Evolutionary conservation across 306 rosid genomes (phyloP).

Genomic region (Hylodesmum podocarpum): DNA sequence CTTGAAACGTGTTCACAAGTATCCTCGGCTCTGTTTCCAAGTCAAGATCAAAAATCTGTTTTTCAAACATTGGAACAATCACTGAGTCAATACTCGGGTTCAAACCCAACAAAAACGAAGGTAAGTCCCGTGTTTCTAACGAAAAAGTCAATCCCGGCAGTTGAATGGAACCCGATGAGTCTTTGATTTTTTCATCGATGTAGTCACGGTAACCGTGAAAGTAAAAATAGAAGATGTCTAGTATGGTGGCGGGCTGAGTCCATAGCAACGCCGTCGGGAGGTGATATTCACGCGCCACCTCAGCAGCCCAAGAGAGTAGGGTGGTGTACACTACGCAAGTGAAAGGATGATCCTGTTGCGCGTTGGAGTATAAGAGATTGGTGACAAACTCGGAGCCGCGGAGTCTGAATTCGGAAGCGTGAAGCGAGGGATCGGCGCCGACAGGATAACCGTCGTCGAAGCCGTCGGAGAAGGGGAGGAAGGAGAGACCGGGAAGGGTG

Average conservation of each 20-base stretch:
- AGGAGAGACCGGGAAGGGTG: constrained; percentile 1
- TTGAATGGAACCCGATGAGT: not conserved
- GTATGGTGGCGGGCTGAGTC: constrained; percentile 40
- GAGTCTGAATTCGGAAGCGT: constrained; percentile 13
- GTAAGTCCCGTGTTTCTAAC: constrained; percentile 8
- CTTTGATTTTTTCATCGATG: not conserved
- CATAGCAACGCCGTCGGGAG: constrained; percentile 30
- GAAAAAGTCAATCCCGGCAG: constrained; percentile 30
- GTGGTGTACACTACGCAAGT: constrained; percentile 39
- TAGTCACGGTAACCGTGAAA: constrained; percentile 27
- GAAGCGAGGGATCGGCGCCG: not conserved
- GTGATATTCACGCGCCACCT: constrained; percentile 26
- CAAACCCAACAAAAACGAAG: not conserved
- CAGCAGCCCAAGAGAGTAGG: constrained; percentile 35
- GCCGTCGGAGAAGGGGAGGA: constrained; percentile 41
- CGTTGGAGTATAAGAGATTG: constrained; percentile 16
- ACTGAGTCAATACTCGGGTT: not conserved
- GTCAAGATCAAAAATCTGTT: constrained; percentile 29
- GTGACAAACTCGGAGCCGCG: constrained; percentile 32
- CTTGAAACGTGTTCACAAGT: constrained; percentile 48
- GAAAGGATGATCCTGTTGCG: constrained; percentile 33
- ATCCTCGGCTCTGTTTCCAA: constrained; percentile 13
- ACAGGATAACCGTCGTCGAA: constrained; percentile 22
- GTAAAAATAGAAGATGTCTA: constrained; percentile 36
- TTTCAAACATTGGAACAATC: not conserved